Base-by-base conservation (phyloP, 805 yeast species). In the Yueomyces sp. region DNA sequence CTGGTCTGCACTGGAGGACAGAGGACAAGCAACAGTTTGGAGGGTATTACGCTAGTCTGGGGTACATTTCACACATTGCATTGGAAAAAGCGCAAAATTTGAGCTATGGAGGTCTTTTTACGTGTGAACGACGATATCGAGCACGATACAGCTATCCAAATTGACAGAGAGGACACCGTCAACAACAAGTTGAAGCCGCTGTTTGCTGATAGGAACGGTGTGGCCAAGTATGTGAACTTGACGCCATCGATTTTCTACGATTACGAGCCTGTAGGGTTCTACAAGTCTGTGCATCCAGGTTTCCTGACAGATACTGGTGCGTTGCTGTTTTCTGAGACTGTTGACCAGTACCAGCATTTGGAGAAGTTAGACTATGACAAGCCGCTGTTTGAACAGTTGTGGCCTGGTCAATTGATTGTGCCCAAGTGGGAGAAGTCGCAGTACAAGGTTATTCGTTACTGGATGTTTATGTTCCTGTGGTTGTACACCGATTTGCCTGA, bases 401-500 rank as follows among this genome's bases (percentile, higher is more conserved):
- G 94, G 85, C 95, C 95, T 19, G 95, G 95, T 36, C 96, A 90
- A 67, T 73, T 92, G 61, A 67, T 92, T 45, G 79, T 62, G 4
- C 66, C 66, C 11, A 43, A 52, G 37, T 62, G 65, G 65, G 56
- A 55, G 28, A 44, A 45, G 9, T 51, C 52, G n/a, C 45, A 41
- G 12, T 43, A 40, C 2, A 47, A 45, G 28, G 46, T 57, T 11
- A 28, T 42, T 19, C 40, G 45, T 4, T 58, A 51, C 37, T 42
- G 45, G 3, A 30, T 40, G 1, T 42, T 62, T 3, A 64, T 85
- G 52, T 42, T 73, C 7, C 63, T 65, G 19, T 92, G 98, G 97
- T 72, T 92, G 46, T 92, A 88, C 62, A 79, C 95, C 2, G 97
- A 92, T 65, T 71, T 92, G 59, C 98, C 98, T 2, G 95, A 86